Evolutionary conservation across 768 basidiomycete genomes (phyloP).

Genomic region (Tylopilus felleus): DNA sequence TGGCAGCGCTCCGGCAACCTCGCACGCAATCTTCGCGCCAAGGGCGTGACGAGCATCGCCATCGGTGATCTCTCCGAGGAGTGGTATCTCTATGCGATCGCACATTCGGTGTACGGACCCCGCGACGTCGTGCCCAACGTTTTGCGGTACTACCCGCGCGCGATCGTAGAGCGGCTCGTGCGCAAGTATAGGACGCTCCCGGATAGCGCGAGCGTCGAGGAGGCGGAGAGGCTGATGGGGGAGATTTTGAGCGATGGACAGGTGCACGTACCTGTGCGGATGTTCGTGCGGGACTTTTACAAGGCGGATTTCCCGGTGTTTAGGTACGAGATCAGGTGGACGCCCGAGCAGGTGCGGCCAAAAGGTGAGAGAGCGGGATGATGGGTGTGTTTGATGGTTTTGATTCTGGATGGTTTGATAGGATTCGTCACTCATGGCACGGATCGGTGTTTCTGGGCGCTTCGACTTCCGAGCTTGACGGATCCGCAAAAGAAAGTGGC

Average conservation of each 20-base stretch:
- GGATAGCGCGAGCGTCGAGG: conserved; percentile 40
- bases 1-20: conserved; percentile 66
- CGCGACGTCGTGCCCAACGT: conserved; percentile 57
- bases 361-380: conserved; percentile 39
- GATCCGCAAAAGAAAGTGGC: conserved; percentile 47
- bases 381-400: neutral
- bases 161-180: conserved; percentile 46
- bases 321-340: conserved; percentile 69
- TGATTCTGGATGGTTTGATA: conserved; percentile 23
- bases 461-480: conserved; percentile 49
- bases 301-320: conserved; percentile 57
- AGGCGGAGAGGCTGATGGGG: conserved; percentile 49
- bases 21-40: conserved; percentile 48
- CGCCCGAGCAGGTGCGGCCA: conserved; percentile 55
- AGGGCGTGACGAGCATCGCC: conserved; percentile 58
- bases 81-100: conserved; percentile 74
- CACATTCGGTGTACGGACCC: conserved; percentile 51
- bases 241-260: conserved; percentile 58
- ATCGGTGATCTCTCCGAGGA: conserved; percentile 72
- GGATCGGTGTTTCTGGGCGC: conserved; percentile 61
- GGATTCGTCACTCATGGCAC: conserved; percentile 71
- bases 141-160: conserved; percentile 54
- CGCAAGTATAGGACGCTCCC: conserved; percentile 41
- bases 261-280: conserved; percentile 63
- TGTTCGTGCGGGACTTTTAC: conserved; percentile 59